Evolutionary conservation across 2,329 filamentous ascomycete species (phyloP).

Genomic region (Rhinocladiella mackenziei): DNA sequence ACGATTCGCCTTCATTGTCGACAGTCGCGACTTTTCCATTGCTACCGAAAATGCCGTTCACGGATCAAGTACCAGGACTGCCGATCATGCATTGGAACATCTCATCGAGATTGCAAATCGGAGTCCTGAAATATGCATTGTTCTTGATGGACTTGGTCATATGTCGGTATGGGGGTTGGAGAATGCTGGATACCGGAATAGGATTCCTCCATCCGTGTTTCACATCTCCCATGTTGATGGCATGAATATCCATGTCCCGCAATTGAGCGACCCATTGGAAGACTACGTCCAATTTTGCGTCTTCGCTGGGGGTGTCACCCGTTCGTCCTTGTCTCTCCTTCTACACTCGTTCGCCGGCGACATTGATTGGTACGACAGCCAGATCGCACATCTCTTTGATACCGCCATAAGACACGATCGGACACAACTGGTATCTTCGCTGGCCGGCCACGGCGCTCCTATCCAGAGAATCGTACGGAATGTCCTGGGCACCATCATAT

Average conservation of each 20-base stretch:
- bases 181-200: constrained; percentile 69
- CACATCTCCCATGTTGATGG: constrained; percentile 76
- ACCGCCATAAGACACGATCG: constrained; percentile 56
- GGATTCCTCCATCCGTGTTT: constrained; percentile 67
- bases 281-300: constrained; percentile 67
- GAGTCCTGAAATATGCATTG: constrained; percentile 79
- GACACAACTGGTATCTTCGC: constrained; percentile 60
- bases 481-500: constrained; percentile 71
- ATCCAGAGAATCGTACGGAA: constrained; percentile 86
- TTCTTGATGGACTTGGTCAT: constrained; percentile 75
- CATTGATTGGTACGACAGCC: constrained; percentile 75
- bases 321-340: constrained; percentile 66
- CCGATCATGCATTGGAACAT: constrained; percentile 73
- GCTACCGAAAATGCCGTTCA: constrained; percentile 75
- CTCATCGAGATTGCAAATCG: constrained; percentile 81
- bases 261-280: constrained; percentile 32
- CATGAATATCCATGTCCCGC: constrained; percentile 42
- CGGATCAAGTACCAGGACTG: constrained; percentile 54
- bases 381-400: constrained; percentile 76
- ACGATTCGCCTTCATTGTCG: constrained; percentile 75
- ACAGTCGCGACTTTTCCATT: constrained; percentile 71
- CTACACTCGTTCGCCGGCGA: constrained; percentile 81
- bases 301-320: constrained; percentile 62
- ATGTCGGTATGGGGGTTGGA: constrained; percentile 94
- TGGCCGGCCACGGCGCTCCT: constrained; percentile 78